phyloP scores from a whole-genome alignment of 2,329 filamentous ascomycete genomes.

The Tothia fuscella region DNA sequence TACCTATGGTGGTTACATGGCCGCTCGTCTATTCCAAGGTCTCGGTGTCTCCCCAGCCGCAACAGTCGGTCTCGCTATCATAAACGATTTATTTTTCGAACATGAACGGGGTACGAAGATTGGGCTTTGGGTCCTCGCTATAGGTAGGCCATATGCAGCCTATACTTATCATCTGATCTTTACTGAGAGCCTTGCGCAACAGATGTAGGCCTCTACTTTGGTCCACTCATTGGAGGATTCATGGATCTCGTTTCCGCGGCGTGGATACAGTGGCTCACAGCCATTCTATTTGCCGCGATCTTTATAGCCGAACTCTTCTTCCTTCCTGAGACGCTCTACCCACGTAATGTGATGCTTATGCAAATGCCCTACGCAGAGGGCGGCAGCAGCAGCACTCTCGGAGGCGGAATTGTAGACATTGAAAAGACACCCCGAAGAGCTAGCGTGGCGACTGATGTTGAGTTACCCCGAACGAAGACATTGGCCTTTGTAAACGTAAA shows the following conservation, averaged over 20 bases:
- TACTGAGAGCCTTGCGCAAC: too few relatives aligned
- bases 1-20: slow-evolving; percentile 41
- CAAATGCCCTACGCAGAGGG: slow-evolving; percentile 18
- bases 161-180: too few relatives aligned
- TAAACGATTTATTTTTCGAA: slow-evolving; percentile 45
- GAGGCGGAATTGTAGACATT: too few relatives aligned
- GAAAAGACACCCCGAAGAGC: slow-evolving; percentile 18
- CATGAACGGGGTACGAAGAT: slow-evolving; percentile 44
- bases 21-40: slow-evolving; percentile 47
- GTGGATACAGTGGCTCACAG: slow-evolving; percentile 45
- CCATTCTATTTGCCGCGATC: slow-evolving; percentile 40
- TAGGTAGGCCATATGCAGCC: too few relatives aligned
- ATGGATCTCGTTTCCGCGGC: slow-evolving; percentile 33
- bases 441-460: slow-evolving; percentile 11
- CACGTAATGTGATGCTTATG: slow-evolving; percentile 37
- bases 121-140: slow-evolving; percentile 45
- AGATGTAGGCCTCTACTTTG: slow-evolving; percentile 40
- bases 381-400: background rate
- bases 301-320: slow-evolving; percentile 37
- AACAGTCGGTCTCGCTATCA: slow-evolving; percentile 43
- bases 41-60: slow-evolving; percentile 42
- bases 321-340: slow-evolving; percentile 46
- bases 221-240: slow-evolving; percentile 41
- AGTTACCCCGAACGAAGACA: slow-evolving; percentile 32
- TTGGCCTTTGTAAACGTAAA: slow-evolving; percentile 34